Conservation (phyloP, 805 yeast species). For the Teunomyces panamensis region DNA sequence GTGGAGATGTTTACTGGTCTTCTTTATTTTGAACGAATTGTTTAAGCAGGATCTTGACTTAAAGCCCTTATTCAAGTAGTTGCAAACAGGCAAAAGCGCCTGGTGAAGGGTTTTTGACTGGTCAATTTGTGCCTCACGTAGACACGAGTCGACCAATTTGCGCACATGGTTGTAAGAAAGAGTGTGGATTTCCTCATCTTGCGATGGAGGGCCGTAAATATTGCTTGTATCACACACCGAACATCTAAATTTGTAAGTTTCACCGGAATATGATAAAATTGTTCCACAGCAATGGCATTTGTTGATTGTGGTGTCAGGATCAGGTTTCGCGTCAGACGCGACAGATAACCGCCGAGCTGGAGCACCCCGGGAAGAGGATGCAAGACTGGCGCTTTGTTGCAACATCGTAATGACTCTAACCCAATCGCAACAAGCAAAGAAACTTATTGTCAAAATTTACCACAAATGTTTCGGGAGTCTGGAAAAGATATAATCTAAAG, state of each 20-base stretch:
- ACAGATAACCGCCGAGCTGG: not conserved
- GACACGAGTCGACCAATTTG: conserved; percentile 32
- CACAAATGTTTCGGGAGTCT: not conserved
- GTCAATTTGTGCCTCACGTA: conserved; percentile 13
- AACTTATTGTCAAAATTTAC: not conserved
- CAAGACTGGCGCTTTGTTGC: not conserved
- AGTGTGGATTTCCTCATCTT: conserved; percentile 1
- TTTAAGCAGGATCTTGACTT: conserved; percentile 48
- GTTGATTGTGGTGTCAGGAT: not conserved
- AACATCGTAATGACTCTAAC: not conserved
- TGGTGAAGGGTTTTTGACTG: conserved; percentile 25
- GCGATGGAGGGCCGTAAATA: conserved; percentile 14
- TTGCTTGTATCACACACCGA: conserved; percentile 57
- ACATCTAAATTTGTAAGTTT: conserved; percentile 50
- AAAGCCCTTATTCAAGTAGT: conserved; percentile 46
- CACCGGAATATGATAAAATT: not conserved
- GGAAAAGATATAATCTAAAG: not conserved
- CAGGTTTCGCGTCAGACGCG: not conserved
- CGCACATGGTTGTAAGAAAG: conserved; percentile 33
- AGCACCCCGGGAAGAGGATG: not conserved
- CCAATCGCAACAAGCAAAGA: not conserved
- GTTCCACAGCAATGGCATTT: conserved; percentile 1
- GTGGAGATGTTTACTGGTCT: conserved; percentile 26
- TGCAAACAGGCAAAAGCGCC: conserved; percentile 50
- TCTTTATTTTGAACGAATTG: conserved; percentile 48